Evolutionary conservation across 805 yeast species (phyloP), one percentile per base, ranked within the genome.

Genomic region (Suhomyces sp.): DNA sequence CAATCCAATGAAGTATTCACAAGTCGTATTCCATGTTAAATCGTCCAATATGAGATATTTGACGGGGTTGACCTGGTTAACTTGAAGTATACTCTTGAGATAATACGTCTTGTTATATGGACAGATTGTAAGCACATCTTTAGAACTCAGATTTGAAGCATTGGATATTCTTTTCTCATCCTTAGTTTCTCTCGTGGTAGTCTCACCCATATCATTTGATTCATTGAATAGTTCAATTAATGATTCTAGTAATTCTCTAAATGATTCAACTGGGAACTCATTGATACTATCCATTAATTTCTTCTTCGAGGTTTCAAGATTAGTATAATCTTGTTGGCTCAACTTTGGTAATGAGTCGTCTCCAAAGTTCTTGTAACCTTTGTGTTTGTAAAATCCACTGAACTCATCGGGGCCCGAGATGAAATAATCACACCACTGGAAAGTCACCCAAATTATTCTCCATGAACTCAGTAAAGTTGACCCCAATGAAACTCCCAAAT

Each of bases 401-500:
- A 40, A 53, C 35, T 60, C 62, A 31, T 67, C 70, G 0, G 68
- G 62, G 0, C 91, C 91, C 50, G 79, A 69, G n/a, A 83, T 48
- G 46, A 66, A 83, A 48, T 79, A 84, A 37, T 83, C 79, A 31
- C 82, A 70, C 95, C 95, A 85, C 56, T 84, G 95, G 38, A 88
- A 66, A 0, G 95, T 74, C 4, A 76, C 69, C 68, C 68, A 68
- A 14, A 68, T 53, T 19, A 64, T 70, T 9, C 61, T 57, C 98
- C 98, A 91, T 20, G 83, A 76, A 3, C 62, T 54, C 5, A 73
- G 74, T 11, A 91, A 66, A 1, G 79, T 74, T 1, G 90, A 75
- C 0, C 96, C 97, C n/a, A 91, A 59, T 0, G 96, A 84, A 3
- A 81, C 72, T 0, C 91, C 88, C 31, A 91, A 64, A 40, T 87